Evolutionary conservation across 495 filamentous ascomycete genomes (phyloP).

Genomic region (Aspergillus steynii): DNA sequence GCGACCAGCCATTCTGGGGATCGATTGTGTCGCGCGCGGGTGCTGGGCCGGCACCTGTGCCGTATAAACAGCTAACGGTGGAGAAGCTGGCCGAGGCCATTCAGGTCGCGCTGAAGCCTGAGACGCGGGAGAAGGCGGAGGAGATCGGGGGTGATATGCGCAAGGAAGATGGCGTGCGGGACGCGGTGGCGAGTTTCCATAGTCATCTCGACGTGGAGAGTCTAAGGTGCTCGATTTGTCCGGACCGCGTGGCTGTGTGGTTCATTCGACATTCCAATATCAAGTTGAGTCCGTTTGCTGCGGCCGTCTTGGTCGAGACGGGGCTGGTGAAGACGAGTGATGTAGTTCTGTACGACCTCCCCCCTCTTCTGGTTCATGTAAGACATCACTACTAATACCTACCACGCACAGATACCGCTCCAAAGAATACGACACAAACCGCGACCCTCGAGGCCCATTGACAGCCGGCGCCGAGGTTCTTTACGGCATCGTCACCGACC

Average conservation of each 20-base stretch:
- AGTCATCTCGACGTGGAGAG: constrained; percentile 59
- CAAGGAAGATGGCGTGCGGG: constrained; percentile 60
- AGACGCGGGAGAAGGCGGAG: constrained; percentile 55
- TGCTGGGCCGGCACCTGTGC: constrained; percentile 70
- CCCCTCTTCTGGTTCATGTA: too few species aligned
- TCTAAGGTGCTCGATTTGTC: constrained; percentile 65
- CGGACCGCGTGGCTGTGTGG: constrained; percentile 69
- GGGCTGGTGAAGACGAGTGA: constrained; percentile 62
- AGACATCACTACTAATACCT: not conserved
- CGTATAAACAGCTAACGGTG: constrained; percentile 64
- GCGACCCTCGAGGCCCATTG: constrained; percentile 71
- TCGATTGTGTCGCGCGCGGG: constrained; percentile 70
- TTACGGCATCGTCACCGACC: constrained; percentile 68
- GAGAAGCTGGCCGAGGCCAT: constrained; percentile 64
- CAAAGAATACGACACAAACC: constrained; percentile 69
- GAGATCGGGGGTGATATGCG: constrained; percentile 60
- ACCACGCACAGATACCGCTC: constrained; percentile 55
- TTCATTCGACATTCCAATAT: constrained; percentile 62
- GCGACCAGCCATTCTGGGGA: constrained; percentile 82
- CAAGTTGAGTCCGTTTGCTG: constrained; percentile 68
- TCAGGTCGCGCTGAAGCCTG: constrained; percentile 52
- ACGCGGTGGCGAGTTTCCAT: constrained; percentile 70
- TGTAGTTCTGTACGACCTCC: constrained; percentile 60
- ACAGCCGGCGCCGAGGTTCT: constrained; percentile 71
- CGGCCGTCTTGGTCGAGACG: constrained; percentile 61